A percentile compares a stretch with the other conserved stretches of the same genome.
These are phyloP conservation scores for Fusarium sublunatum DNA, from an alignment of 2,329 filamentous ascomycete genomes.

Conservation along the genomic window DNA sequence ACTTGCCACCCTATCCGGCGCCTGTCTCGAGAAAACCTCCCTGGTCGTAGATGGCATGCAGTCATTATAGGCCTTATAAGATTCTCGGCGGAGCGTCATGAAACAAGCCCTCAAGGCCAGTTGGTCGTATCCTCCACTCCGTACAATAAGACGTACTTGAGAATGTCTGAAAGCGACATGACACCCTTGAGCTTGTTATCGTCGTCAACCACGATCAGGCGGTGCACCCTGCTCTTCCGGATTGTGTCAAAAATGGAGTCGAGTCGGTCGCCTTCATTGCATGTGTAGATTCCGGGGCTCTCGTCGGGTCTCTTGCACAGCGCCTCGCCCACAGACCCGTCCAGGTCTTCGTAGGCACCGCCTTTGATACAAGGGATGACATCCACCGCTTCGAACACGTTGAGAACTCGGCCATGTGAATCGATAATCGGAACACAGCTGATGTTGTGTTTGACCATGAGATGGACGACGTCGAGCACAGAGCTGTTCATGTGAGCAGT, in stretches of 20 bases:
- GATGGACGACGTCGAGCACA: conserved; percentile 93
- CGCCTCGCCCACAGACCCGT: conserved; percentile 87
- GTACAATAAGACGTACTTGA: conserved; percentile 90
- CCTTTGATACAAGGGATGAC: conserved; percentile 96
- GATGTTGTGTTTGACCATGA: conserved; percentile 92
- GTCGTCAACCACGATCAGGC: conserved; percentile 92
- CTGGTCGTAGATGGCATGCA: conserved; percentile 39
- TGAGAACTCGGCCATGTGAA: conserved; percentile 79
- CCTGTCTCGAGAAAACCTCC: conserved; percentile 19
- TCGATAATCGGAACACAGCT: conserved; percentile 95
- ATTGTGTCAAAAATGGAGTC: conserved; percentile 98
- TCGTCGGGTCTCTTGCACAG: conserved; percentile 88
- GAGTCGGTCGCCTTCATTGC: conserved; percentile 88
- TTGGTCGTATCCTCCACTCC: conserved; percentile 69
- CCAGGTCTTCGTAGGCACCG: conserved; percentile 90
- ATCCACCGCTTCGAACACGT: conserved; percentile 97
- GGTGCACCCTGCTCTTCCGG: conserved; percentile 92
- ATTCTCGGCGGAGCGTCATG: conserved; percentile 21
- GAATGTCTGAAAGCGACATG: conserved; percentile 93
- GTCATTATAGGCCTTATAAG: conserved; percentile 41
- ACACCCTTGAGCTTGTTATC: conserved; percentile 86
- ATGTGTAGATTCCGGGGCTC: conserved; percentile 97
- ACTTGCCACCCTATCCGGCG: conserved; percentile 31
- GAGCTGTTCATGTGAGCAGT: conserved; percentile 90
- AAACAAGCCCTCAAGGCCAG: conserved; percentile 32